These are phyloP conservation scores for Capillidium rhysosporum DNA, from an alignment of 371 early-diverging fungal genomes.

Conservation along the genomic window DNA sequence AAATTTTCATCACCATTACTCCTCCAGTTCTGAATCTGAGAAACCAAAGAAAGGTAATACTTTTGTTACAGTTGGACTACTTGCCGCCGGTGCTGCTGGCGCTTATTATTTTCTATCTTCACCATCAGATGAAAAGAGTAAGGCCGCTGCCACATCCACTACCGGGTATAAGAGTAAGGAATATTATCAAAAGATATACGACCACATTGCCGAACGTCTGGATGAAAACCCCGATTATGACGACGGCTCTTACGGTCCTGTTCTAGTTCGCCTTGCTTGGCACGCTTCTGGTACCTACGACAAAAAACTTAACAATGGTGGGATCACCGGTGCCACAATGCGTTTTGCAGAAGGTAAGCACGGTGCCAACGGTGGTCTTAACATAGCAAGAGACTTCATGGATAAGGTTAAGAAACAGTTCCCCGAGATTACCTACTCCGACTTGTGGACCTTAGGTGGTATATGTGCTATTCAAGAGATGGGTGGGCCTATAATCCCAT, in stretches of 20 bases:
- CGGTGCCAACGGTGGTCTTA: constrained; percentile 78
- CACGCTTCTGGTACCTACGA: constrained; percentile 88
- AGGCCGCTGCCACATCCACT: too few relatives aligned
- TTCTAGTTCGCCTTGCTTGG: constrained; percentile 82
- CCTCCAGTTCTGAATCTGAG: background rate
- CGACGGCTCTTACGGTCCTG: constrained; percentile 79
- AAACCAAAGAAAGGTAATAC: background rate
- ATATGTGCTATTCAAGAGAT: constrained; percentile 75
- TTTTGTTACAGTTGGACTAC: background rate
- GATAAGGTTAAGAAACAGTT: constrained; percentile 68
- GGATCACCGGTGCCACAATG: constrained; percentile 85
- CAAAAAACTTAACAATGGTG: constrained; percentile 57
- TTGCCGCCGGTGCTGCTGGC: constrained; percentile 1
- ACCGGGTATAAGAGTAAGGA: too few relatives aligned
- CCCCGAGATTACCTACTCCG: constrained; percentile 72
- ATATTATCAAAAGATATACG: constrained; percentile 48
- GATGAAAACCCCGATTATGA: constrained; percentile 64
- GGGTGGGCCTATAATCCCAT: constrained; percentile 71
- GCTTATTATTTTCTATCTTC: constrained; percentile 5
- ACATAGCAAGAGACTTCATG: constrained; percentile 53
- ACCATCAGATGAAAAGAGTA: background rate
- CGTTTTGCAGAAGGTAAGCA: constrained; percentile 44
- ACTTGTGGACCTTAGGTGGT: constrained; percentile 88
- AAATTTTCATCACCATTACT: background rate
- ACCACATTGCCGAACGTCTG: constrained; percentile 55